Base-by-base conservation (phyloP, 441 rosid genomes). In the Gossypium gossypioides region DNA sequence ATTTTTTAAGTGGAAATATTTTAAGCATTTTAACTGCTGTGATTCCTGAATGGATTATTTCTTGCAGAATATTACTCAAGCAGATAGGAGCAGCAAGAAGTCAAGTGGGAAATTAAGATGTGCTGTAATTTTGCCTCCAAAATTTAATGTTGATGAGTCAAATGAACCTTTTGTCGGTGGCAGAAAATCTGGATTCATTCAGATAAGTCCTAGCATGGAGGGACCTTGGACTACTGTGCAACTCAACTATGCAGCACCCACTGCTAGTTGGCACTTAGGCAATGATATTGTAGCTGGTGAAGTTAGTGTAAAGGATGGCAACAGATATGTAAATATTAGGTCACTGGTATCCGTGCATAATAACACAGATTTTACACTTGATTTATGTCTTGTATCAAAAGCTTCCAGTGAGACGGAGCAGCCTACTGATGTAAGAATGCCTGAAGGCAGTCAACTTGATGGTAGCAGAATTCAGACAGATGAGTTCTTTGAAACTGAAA, bases 211-310 rank as follows among this genome's bases (percentile, higher is more conserved):
- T 74, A 83, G 87, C 72, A 79, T 82, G 77, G 91, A 77, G 80
- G 99, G 99, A 72, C 99, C 99, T 68, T 96, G 99, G 99, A 91
- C 98, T 58, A 79, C 93, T 25, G 94, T 91, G 77, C 87, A 91
- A 88, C 85, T 96, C 54, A 93, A 90, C 77, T 96, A 96, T 81
- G 96, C 99, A 76, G 90, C 99, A 25, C 94, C 97, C 76, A 92
- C 97, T 84, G 93, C 98, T 75, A 90, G 97, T 84, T 96, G 98
- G 97, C 84, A 92, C 74, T 81, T 96, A 69, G 99, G 98, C 62
- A 88, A 90, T 82, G 93, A 86, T 83, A 94, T 91, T 72, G 89
- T 96, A 80, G 99, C 97, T 64, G 89, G 99, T 86, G 95, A 96
- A 91, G 97, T 93, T 73, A 87, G 81, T 68, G 84, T 93, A 74